Percentiles rank a stretch among this genome's conserved stretches.
These are phyloP conservation scores for Suhomyces terraborum DNA, from an alignment of 1,139 yeast genomes.

Conservation along the genomic window DNA sequence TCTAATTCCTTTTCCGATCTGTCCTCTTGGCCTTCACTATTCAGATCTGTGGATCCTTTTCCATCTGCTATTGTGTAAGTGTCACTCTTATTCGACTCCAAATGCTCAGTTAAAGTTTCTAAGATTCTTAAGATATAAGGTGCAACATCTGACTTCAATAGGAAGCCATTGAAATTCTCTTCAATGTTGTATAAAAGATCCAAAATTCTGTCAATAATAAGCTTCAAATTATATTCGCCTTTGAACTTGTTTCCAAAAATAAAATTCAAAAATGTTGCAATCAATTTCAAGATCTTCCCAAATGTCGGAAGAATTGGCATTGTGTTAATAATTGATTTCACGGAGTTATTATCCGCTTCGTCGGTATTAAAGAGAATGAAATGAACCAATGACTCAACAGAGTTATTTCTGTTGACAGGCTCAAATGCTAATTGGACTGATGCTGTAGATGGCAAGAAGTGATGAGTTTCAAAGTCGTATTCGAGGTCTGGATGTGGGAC, in stretches of 20 bases:
- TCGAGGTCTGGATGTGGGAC: constrained; percentile 67
- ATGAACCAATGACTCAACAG: constrained; percentile 75
- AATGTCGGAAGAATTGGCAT: constrained; percentile 71
- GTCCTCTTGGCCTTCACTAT: constrained; percentile 1
- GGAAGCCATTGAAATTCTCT: constrained; percentile 41
- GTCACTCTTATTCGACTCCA: constrained; percentile 8
- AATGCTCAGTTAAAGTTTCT: constrained; percentile 29
- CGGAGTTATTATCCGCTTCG: constrained; percentile 31
- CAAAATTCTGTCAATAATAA: constrained; percentile 21
- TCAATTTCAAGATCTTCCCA: constrained; percentile 48
- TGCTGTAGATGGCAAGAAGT: constrained; percentile 20
- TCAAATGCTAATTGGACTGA: constrained; percentile 15
- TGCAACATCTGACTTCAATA: constrained; percentile 43
- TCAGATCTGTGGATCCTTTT: background rate
- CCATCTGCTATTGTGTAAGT: background rate
- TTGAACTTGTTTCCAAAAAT: constrained; percentile 26
- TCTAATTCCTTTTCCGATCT: background rate
- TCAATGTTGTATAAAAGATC: constrained; percentile 34
- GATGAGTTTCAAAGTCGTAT: constrained; percentile 49
- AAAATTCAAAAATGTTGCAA: constrained; percentile 27
- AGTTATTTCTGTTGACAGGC: constrained; percentile 15
- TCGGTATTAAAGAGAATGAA: constrained; percentile 55
- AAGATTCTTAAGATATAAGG: constrained; percentile 40
- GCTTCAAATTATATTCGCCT: constrained; percentile 23
- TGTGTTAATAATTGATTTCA: constrained; percentile 52